Evolutionary conservation across 345 rosid genomes (phyloP), one percentile per base, ranked within the genome.

Genomic region (Durio zibethinus): DNA sequence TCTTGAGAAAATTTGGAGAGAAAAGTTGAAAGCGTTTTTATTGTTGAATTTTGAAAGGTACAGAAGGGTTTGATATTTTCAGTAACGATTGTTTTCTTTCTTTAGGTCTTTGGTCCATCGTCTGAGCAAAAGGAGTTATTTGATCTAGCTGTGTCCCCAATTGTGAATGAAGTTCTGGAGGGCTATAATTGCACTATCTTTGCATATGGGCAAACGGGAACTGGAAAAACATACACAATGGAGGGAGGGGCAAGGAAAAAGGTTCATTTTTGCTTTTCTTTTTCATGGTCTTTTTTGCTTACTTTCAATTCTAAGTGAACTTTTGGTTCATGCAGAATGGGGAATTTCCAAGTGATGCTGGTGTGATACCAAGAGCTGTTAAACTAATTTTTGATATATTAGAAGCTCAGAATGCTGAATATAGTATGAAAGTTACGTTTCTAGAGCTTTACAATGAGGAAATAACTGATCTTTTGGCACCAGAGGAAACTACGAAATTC

Each of bases 131-230:
- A 90, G 81, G 95, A 93, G 78, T 88, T 96, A 80, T 96, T 87
- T 84, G 93, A 91, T 81, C 79, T 84, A 82, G 88, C 97, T 7
- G 97, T 96, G 15, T 89, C 89, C 70, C 98, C 99, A 31, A 90
- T 92, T 77, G 99, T 96, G n/a, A 87, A 85, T 81, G 98, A 96
- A 93, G 99, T 96, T 66, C 97, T 96, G 36, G 98, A 96, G 82
- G 99, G 99, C 67, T 96, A 96, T 75, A 96, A 96, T 82, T 96
- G 98, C 86, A 96, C 99, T 54, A 96, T 96, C 81, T 96, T 96
- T 88, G 99, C 99, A 4, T 96, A 96, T 78, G 99, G 99, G 64
- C 99, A 96, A 80, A 96, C 98, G 4, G 99, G 98, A 79, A 96
- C 98, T 14, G 99, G 99, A 52, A 96, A 96, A 80, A 96, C 99